Conservation (phyloP, 2,329 filamentous ascomycete genomes). For the Fusarium succisae region DNA sequence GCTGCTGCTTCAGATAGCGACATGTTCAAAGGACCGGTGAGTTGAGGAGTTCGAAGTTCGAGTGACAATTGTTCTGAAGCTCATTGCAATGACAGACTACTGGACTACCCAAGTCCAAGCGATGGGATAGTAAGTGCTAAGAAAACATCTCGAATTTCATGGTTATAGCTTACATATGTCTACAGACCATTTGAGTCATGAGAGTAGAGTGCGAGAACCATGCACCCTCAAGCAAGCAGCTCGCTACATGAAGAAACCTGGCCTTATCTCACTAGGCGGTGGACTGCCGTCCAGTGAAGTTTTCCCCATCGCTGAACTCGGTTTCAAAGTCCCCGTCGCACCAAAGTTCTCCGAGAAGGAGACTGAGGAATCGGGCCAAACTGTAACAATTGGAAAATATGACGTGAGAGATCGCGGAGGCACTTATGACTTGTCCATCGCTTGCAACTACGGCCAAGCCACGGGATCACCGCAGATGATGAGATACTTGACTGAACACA, state of each 20-base stretch:
- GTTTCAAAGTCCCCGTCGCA: constrained; percentile 75
- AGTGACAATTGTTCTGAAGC: background rate
- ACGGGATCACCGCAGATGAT: constrained; percentile 87
- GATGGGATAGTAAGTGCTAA: constrained; percentile 81
- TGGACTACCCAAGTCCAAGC: constrained; percentile 78
- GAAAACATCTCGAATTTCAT: background rate
- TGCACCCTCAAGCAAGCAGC: constrained; percentile 87
- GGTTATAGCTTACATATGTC: constrained; percentile 11
- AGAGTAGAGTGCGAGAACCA: constrained; percentile 68
- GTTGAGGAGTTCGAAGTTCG: constrained; percentile 33
- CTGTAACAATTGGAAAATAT: constrained; percentile 80
- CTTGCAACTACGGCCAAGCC: constrained; percentile 93
- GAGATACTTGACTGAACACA: constrained; percentile 93
- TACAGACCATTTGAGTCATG: constrained; percentile 67
- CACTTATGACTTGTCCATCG: constrained; percentile 80
- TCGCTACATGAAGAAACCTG: constrained; percentile 79
- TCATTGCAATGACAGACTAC: constrained; percentile 41
- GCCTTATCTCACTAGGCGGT: constrained; percentile 90
- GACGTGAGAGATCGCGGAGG: constrained; percentile 71
- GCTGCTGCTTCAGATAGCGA: constrained; percentile 82
- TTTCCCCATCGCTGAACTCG: constrained; percentile 88
- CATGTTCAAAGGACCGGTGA: constrained; percentile 81
- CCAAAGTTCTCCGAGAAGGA: constrained; percentile 77
- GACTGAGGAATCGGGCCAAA: constrained; percentile 66
- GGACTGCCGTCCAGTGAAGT: constrained; percentile 88